Base-by-base conservation (phyloP, 805 yeast genomes). In the Myxozyma neglecta region DNA sequence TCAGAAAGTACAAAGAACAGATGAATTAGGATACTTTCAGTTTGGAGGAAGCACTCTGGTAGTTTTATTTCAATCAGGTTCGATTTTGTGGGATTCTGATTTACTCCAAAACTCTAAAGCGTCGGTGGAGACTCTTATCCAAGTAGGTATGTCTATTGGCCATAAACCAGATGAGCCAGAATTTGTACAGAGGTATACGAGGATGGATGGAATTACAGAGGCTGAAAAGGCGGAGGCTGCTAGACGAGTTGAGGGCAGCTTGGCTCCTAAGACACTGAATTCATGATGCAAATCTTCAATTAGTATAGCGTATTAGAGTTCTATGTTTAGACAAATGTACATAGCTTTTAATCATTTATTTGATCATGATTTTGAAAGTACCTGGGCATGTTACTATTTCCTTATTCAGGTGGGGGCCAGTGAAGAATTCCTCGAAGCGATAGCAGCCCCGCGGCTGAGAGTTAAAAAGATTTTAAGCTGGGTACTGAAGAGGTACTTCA, bases 1-100 rank as follows among this genome's bases (percentile, higher is more conserved):
- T 1, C 84, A 84, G 48, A 43, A 56, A 0, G 79, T 93, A 3
- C 69, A 75, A 8, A 79, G 92, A 50, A 89, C 94, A 3, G 92
- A 89, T 47, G 98, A 93, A 70, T 74, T 93, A 34, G 99, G 99
- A 0, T 93, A 90, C 71, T 93, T 93, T 81, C 90, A 92, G 72
- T 93, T 93, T 76, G 99, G 99, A 13, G 99, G 99, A 0, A 89
- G 96, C 0, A 94, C 99, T 0, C 81, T 90, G 6, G 75, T 93
- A 2, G 73, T 88, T 0, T 71, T 94, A 6, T 83, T 91, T 68
- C 85, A 86, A 57, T 70, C 68, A 6, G 73, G 71, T 13, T 59
- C 58, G 29, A 49, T 76, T 5, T 65, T 52, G 9, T 87, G 91
- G 70, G 99, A 93, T 73, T 73, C 85, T 0, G 98, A 93, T 73